Base-by-base conservation (phyloP, 768 basidiomycete genomes). In the Lyophyllum shimeji region DNA sequence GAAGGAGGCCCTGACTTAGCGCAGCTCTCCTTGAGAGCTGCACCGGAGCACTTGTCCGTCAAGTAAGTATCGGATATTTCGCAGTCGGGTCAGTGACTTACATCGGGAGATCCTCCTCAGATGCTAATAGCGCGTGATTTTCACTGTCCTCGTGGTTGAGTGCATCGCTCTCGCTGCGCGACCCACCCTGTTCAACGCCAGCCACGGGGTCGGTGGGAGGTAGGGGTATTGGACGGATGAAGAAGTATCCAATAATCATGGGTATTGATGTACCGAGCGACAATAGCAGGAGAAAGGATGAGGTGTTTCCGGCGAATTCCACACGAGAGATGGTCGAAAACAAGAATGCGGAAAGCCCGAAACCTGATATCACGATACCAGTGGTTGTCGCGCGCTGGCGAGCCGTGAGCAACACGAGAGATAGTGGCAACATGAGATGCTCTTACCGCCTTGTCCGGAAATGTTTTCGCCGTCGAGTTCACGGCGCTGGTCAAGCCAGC, bases 341-440 rank as follows among this genome's bases (percentile, higher is more conserved):
- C 59, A 90, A 76, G 76, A 96, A 96, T 0, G 95, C 95, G 0
- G 92, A 94, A 15, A 98, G 82, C 0, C 95, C 94, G 59, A 92
- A 94, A 29, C 92, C 94, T 0, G 92, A 91, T 18, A 94, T 71
- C 31, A 95, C 93, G 8, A 93, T 67, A 1, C 88, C 87, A 0
- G 89, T 91, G 8, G 85, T 82, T 0, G 85, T 85, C 11, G 87
- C 93, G 18, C 93, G 80, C 88, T 92, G 52, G n/a, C 15, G 29
- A 48, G 29, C 43, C 46, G 21, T 53, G 37, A 53, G 21, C 15
- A 37, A 53, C 23, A 20, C 50, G 13, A 37, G 46, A 48, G 52
- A 46, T 33, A n/a, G 2, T 13, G 29, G 17, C 40, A 39, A 43
- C n/a, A 48, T 45, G 21, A 46, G 3, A 27, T 23, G 15, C 52